Percentiles rank a stretch among this genome's conserved stretches.
These are phyloP conservation scores for Phytopythium ostracodes DNA, from an alignment of 352 stramenopile species.

Conservation along the genomic window DNA sequence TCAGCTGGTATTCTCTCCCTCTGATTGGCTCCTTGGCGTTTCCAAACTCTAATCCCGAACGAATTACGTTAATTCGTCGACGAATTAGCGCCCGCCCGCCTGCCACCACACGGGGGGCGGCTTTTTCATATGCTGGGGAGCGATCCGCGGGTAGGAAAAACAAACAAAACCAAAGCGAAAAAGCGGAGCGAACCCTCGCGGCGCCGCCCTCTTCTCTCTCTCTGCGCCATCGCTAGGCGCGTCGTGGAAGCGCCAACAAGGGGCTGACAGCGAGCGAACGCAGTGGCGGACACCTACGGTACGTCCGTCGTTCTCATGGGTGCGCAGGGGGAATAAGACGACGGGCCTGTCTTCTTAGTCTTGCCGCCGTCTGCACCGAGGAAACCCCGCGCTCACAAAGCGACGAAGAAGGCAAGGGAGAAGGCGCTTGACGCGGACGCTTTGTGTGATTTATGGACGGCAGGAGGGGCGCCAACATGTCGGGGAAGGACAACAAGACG, in stretches of 20 bases:
- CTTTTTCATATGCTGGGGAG: no score
- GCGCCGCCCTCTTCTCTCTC: neutral
- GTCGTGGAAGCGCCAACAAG: neutral
- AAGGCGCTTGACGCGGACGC: neutral
- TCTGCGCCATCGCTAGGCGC: neutral
- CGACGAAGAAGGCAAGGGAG: neutral
- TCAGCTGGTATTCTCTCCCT: neutral
- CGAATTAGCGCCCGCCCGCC: neutral
- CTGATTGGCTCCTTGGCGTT: neutral
- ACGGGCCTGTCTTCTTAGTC: no score
- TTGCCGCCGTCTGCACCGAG: no score
- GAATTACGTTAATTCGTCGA: neutral
- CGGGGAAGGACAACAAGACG: conserved; percentile 83
- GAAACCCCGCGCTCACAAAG: neutral
- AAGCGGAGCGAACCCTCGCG: neutral
- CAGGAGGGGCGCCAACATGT: conserved; percentile 36
- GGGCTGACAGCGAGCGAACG: neutral
- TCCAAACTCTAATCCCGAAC: neutral
- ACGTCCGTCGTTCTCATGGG: neutral
- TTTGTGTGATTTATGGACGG: neutral
- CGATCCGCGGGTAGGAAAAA: no score
- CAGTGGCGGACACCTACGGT: neutral
- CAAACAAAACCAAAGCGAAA: no score
- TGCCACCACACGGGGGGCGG: neutral
- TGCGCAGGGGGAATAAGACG: neutral